Evolutionary conservation across 2,329 filamentous ascomycete species (phyloP), one percentile per base, ranked within the genome.

Genomic region (Rhinocladiella similis): DNA sequence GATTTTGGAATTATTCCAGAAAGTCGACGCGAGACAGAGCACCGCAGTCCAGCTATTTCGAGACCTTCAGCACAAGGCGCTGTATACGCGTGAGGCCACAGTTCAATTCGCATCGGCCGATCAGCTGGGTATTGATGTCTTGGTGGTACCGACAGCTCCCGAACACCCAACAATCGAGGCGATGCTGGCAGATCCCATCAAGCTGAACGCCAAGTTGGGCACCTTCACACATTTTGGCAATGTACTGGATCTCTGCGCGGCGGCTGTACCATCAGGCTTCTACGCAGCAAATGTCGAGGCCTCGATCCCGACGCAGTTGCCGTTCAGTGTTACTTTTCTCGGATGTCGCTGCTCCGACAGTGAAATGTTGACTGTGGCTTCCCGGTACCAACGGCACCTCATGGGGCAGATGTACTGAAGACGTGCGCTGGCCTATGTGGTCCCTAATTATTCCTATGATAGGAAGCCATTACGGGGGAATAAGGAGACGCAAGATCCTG

Each of bases 161-260:
- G 75, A 71, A 1, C 79, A 80, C 59, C 76, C 75, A 38, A 83
- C 77, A 0, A 74, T 84, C 2, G 71, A 76, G 16, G 75, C 83
- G 56, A 73, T 86, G 46, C 69, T 74, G 1, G 69, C 69, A 2
- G 78, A 83, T 41, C 83, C 83, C 0, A 73, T 86, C 19, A 69
- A 67, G 14, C 75, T 80, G 64, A 86, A 86, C 62, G 79, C 79
- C 3, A 68, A 74, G 3, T 65, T 84, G 5, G 81, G 82, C 5
- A 78, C 75, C 38, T 85, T 84, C 54, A 84, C 82, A 0, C 83
- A 85, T 64, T 84, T 81, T 64, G 83, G 78, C 14, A 86, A 86
- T 62, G 80, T 86, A 25, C 67, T 86, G 16, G 83, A 86, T 66
- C 74, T 84, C 63, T 79, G 77, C 38, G 81, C 78, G 2, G 63